These are phyloP conservation scores for Fomitopsis serialis DNA, from an alignment of 768 basidiomycete species.

Conservation along the genomic window DNA sequence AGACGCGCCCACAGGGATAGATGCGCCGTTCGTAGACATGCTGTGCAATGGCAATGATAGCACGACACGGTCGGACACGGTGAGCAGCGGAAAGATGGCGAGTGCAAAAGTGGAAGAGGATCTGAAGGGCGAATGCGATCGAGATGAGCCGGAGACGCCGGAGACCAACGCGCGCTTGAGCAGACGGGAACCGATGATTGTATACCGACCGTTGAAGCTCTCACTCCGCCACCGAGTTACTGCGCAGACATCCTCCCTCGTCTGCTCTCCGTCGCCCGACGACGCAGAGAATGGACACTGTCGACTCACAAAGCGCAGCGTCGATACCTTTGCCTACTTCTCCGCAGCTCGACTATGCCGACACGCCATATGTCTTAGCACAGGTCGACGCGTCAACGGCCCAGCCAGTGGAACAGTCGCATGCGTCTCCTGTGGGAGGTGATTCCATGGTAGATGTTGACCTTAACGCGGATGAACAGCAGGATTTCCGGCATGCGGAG, in stretches of 20 bases:
- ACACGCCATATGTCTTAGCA: slow-evolving; percentile 10
- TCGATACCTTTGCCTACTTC: slow-evolving; percentile 21
- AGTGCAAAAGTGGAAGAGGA: neutral
- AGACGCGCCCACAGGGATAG: slow-evolving; percentile 54
- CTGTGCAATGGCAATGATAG: neutral
- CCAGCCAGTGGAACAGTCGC: slow-evolving; percentile 16
- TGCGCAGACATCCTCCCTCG: neutral
- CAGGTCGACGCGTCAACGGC: slow-evolving; percentile 1
- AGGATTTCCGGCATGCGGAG: neutral
- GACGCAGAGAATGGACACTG: slow-evolving; percentile 14
- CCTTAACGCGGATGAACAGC: neutral
- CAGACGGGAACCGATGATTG: neutral
- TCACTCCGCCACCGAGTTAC: neutral
- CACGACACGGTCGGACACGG: too few relatives aligned
- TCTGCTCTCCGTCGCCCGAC: neutral
- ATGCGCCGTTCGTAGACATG: slow-evolving; percentile 11
- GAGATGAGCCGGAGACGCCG: neutral
- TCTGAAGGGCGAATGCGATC: neutral
- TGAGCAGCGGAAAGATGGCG: neutral
- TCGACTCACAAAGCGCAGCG: slow-evolving; percentile 14
- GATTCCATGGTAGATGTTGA: neutral
- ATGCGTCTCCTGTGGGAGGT: slow-evolving; percentile 8
- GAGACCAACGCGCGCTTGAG: neutral
- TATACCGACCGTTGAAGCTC: neutral
- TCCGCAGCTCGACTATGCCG: slow-evolving; percentile 16